phyloP scores from a whole-genome alignment of 2,329 filamentous ascomycete genomes.

The Colletotrichum musicola region DNA sequence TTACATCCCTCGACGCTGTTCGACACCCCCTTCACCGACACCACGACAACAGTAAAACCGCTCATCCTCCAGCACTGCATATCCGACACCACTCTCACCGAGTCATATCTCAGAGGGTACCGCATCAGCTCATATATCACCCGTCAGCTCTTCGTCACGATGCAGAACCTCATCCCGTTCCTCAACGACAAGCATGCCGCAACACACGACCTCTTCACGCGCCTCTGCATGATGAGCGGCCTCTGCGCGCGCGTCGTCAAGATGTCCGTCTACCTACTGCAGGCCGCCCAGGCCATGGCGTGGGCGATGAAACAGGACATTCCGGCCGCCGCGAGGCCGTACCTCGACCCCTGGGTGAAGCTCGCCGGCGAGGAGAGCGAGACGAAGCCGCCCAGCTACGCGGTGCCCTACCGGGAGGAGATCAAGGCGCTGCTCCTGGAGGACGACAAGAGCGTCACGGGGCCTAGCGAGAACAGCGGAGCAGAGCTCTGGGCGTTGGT shows the following conservation, averaged over 20 bases:
- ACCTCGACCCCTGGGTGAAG: slow-evolving; percentile 34
- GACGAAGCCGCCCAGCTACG: slow-evolving; percentile 33
- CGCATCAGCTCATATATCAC: slow-evolving; percentile 25
- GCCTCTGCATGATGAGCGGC: slow-evolving; percentile 33
- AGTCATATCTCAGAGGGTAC: slow-evolving; percentile 24
- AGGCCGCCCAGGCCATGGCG: slow-evolving; percentile 35
- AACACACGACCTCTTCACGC: slow-evolving; percentile 27
- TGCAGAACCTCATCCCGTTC: slow-evolving; percentile 35
- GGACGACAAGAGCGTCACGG: neutral
- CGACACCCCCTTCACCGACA: slow-evolving; percentile 23
- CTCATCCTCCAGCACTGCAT: slow-evolving; percentile 31
- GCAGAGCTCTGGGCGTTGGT: slow-evolving; percentile 33
- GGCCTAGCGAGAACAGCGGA: slow-evolving; percentile 25
- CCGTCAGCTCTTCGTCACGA: slow-evolving; percentile 29
- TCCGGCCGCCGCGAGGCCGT: slow-evolving; percentile 13
- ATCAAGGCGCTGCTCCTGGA: slow-evolving; percentile 30
- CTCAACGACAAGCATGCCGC: slow-evolving; percentile 29
- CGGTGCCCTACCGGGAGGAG: slow-evolving; percentile 22
- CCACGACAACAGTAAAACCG: slow-evolving; percentile 24
- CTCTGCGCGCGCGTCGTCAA: slow-evolving; percentile 33
- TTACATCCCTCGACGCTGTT: slow-evolving; percentile 24
- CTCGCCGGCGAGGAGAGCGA: slow-evolving; percentile 29
- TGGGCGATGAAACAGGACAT: slow-evolving; percentile 37
- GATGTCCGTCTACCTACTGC: slow-evolving; percentile 35
- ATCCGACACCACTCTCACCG: slow-evolving; percentile 32